Evolutionary conservation across 2,329 filamentous ascomycete species (phyloP).

Genomic region (Talaromyces albobiverticillius): DNA sequence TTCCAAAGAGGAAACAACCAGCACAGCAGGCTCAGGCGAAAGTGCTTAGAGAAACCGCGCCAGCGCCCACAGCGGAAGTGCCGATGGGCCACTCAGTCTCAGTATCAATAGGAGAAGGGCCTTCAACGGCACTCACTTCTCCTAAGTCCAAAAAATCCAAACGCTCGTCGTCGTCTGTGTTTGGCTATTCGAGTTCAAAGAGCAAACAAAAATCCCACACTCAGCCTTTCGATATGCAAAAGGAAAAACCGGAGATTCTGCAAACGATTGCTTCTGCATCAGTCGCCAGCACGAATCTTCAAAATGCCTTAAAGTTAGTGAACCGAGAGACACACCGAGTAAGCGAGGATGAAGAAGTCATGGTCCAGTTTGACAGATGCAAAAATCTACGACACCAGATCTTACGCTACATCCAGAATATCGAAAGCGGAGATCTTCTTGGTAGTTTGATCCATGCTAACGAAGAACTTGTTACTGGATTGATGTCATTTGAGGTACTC

Average conservation of each 20-base stretch:
- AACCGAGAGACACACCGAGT: conserved; percentile 87
- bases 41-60: conserved; percentile 75
- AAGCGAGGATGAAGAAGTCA: conserved; percentile 74
- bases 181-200: conserved; percentile 41
- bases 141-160: conserved; percentile 34
- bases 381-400: conserved; percentile 82
- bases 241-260: conserved; percentile 83
- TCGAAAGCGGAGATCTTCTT: conserved; percentile 88
- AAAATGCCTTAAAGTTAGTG: conserved; percentile 82
- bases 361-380: conserved; percentile 78
- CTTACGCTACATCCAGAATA: conserved; percentile 85
- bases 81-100: conserved; percentile 40
- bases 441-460: conserved; percentile 90
- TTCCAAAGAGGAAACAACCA: conserved; percentile 66
- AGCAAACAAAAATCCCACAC: conserved; percentile 52
- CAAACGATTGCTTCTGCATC: conserved; percentile 84
- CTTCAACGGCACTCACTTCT: conserved; percentile 33
- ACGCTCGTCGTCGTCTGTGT: conserved; percentile 24
- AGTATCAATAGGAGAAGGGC: conserved; percentile 36
- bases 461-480: conserved; percentile 86
- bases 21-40: conserved; percentile 76
- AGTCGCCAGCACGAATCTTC: conserved; percentile 84
- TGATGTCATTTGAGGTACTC: conserved; percentile 93
- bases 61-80: conserved; percentile 39
- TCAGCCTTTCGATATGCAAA: conserved; percentile 76